Conservation (phyloP, 306 rosid genomes). For the Luffa acutangula region DNA sequence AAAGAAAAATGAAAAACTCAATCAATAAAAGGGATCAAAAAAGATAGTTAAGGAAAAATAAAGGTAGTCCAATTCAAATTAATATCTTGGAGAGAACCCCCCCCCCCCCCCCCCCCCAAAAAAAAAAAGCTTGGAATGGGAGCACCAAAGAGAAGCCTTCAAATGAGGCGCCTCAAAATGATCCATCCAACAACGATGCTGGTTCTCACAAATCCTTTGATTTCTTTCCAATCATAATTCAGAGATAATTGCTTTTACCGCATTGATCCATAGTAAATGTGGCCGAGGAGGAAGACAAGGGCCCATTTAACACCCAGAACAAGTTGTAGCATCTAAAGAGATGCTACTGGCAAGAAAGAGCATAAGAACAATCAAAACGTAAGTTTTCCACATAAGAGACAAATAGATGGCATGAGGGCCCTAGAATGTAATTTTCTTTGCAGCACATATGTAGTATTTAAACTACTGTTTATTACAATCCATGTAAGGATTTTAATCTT, state of each 20-base stretch:
- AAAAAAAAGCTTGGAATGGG: background rate
- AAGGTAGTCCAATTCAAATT: background rate
- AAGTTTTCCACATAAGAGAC: background rate
- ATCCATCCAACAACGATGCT: background rate
- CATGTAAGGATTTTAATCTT: background rate
- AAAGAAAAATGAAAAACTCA: no score
- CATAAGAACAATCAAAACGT: background rate
- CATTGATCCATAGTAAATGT: background rate
- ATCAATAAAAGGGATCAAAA: no score
- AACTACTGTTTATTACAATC: no score
- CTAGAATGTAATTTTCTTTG: background rate
- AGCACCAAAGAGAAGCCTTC: background rate
- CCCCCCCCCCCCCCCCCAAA: no score
- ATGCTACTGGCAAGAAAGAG: background rate
- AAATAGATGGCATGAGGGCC: background rate
- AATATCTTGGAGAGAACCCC: background rate
- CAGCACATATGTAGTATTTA: background rate
- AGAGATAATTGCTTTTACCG: background rate
- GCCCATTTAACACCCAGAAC: background rate
- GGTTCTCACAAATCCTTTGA: background rate
- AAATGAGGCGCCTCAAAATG: background rate
- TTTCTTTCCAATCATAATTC: background rate
- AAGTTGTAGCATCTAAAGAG: background rate
- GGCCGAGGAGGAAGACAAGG: background rate
- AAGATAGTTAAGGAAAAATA: no score